Percentiles rank a stretch among this genome's conserved stretches.
Evolutionary conservation across 768 basidiomycete genomes (phyloP).

Genomic region (Hortiboletus flavorubellus): DNA sequence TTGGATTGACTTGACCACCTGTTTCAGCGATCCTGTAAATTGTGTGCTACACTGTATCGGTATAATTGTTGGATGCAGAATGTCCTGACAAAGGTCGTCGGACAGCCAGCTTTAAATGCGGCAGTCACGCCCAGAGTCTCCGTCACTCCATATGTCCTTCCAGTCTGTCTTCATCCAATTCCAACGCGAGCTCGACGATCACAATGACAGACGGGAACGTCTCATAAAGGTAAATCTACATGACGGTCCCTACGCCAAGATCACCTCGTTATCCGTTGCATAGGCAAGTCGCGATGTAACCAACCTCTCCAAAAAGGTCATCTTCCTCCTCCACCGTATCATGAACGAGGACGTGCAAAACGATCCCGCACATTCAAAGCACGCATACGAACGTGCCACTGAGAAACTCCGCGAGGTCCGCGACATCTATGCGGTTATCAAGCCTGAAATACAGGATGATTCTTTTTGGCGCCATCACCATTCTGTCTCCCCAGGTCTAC

Average conservation of each 20-base stretch:
- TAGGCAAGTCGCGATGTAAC: constrained; percentile 87
- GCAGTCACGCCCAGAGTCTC: neutral
- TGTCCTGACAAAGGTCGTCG: neutral
- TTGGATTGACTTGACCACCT: constrained; percentile 21
- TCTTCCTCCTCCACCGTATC: constrained; percentile 87
- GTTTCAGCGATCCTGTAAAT: neutral
- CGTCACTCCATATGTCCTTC: constrained; percentile 9
- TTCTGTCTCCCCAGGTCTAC: constrained; percentile 75
- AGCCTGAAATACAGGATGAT: constrained; percentile 59
- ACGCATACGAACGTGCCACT: constrained; percentile 49
- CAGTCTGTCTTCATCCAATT: constrained; percentile 52
- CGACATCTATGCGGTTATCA: constrained; percentile 57
- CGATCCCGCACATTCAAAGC: constrained; percentile 29
- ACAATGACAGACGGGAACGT: constrained; percentile 85
- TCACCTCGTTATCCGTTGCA: neutral
- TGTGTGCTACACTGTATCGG: constrained; percentile 3
- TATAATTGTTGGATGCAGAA: neutral
- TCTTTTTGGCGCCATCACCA: constrained; percentile 77
- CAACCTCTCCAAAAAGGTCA: constrained; percentile 86
- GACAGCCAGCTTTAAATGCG: no score
- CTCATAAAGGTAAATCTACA: constrained; percentile 72
- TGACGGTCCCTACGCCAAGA: constrained; percentile 7
- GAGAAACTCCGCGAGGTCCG: constrained; percentile 68
- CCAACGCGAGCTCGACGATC: constrained; percentile 71
- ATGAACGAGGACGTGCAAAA: constrained; percentile 40